Base-by-base conservation (phyloP, 2,329 filamentous ascomycete genomes). In the Pseudogymnoascus sp. region DNA sequence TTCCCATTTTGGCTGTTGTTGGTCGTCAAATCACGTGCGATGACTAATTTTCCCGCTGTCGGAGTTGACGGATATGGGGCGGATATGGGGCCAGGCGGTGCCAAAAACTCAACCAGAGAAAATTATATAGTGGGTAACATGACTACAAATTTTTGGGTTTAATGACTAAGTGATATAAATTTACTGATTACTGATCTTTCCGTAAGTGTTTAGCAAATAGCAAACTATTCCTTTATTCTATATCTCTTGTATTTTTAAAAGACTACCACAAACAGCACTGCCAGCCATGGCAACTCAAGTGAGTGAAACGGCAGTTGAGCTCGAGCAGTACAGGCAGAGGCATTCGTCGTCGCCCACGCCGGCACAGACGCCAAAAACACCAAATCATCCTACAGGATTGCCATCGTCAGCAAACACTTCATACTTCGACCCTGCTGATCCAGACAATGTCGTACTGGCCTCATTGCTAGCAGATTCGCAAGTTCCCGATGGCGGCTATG, bases 401-500 rank as follows among this genome's bases (percentile, higher is more conserved):
- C 59, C 34, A 25, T 42, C 59, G 18, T 53, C 46, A 4, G 46
- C 25, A 31, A 53, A 53, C 46, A 40, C 46, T 11, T 60, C 61
- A 4, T 53, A 46, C 46, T 71, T 70, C 62, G 66, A 68, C 43
- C 68, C 69, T 12, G 64, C 66, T 34, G 23, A 49, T 40, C 61
- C 64, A 16, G 73, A 76, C 60, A 72, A 74, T 14, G 67, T 75
- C 9, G 73, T 82, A 65, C 73, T 77, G 56, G 77, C 77, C 1
- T 82, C 79, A 0, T 75, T 74, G 3, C 66, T 76, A 2, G 78
- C 76, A 4, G 80, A 82, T 69, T 75, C 77, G 0, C 67, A 76
- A 28, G 77, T 76, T 0, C 82, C 82, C 0, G 81, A 84, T 56
- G 82, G 82, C 28, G 82, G 81, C 23, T 83, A 84, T 68, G 82